phyloP scores from a whole-genome alignment of 257 asterid genomes.

The Salvia miltiorrhiza region DNA sequence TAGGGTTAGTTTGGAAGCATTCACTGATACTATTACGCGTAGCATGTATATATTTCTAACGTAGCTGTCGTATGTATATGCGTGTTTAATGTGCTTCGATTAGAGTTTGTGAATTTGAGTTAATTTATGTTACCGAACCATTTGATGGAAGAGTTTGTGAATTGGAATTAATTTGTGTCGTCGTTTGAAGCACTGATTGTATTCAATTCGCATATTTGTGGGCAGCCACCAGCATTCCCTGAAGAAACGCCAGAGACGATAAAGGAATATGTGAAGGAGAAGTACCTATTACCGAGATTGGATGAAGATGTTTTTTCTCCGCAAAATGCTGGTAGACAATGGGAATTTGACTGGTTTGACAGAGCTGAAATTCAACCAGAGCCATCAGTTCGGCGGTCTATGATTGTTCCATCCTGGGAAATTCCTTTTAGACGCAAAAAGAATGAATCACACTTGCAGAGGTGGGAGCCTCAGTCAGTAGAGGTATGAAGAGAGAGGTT shows the following conservation, averaged over 20 bases:
- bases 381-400: conserved; percentile 72
- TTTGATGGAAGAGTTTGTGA: not conserved
- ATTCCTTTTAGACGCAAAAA: conserved; percentile 74
- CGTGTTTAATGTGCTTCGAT: not conserved
- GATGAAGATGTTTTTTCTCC: conserved; percentile 77
- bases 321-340: conserved; percentile 80
- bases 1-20: conserved; percentile 15
- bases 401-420: conserved; percentile 88
- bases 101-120: no score
- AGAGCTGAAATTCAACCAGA: conserved; percentile 70
- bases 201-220: conserved; percentile 6
- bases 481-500: conserved; percentile 55
- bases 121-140: no score
- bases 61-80: not conserved
- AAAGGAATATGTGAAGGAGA: conserved; percentile 55
- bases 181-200: conserved; percentile 10
- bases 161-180: not conserved
- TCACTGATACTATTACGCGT: not conserved
- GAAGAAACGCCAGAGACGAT: conserved; percentile 82
- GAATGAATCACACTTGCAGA: conserved; percentile 23
- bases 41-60: not conserved
- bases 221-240: conserved; percentile 96
- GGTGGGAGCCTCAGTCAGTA: conserved; percentile 89
- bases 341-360: conserved; percentile 99
- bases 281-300: conserved; percentile 68